These are phyloP conservation scores for Amanita rubescens DNA, from an alignment of 768 basidiomycete species.

Conservation along the genomic window DNA sequence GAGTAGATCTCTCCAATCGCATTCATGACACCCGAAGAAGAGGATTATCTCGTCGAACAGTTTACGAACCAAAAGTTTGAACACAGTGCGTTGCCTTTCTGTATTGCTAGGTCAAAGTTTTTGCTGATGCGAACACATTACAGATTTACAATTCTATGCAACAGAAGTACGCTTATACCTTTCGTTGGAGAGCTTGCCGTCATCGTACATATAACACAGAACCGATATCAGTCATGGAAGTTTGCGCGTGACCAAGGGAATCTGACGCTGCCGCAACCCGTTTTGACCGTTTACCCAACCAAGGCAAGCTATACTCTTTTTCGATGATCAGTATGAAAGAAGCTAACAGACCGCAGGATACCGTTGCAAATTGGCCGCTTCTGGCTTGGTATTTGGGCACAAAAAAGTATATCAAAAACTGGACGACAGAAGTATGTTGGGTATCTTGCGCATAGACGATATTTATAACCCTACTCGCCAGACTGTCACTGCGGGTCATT, in stretches of 20 bases:
- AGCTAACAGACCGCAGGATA: conserved; percentile 29
- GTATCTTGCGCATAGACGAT: not conserved
- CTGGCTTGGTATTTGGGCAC: conserved; percentile 29
- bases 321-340: not conserved
- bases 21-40: conserved; percentile 53
- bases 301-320: conserved; percentile 20
- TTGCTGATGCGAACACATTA: not conserved
- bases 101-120: not conserved
- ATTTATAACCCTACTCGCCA: conserved; percentile 14
- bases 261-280: conserved; percentile 34
- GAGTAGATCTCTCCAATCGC: conserved; percentile 52
- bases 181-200: too few species aligned
- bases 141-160: conserved; percentile 64
- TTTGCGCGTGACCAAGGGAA: conserved; percentile 38
- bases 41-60: conserved; percentile 64
- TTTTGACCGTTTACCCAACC: conserved; percentile 32
- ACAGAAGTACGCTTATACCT: conserved; percentile 30
- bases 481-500: conserved; percentile 52
- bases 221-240: conserved; percentile 33
- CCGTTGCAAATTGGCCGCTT: conserved; percentile 37
- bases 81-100: conserved; percentile 36
- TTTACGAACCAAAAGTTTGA: conserved; percentile 51
- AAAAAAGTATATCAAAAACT: conserved; percentile 27
- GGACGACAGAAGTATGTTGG: conserved; percentile 29
- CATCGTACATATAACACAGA: conserved; percentile 19